These are phyloP conservation scores for Logfia minima DNA, from an alignment of 129 eudicot species.

Conservation along the genomic window DNA sequence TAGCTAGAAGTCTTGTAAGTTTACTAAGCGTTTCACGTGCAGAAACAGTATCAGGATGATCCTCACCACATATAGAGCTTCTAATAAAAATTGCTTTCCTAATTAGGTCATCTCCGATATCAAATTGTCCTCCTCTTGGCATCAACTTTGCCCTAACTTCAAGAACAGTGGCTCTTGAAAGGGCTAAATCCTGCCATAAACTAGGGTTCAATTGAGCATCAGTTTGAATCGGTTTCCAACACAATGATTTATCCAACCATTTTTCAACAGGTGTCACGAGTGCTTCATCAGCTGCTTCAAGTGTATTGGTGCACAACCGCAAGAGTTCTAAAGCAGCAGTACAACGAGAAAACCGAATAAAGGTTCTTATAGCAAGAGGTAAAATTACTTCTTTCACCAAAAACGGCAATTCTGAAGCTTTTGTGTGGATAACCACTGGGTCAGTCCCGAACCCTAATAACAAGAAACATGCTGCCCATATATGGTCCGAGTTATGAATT, in stretches of 20 bases:
- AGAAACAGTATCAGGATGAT: slow-evolving; percentile 87
- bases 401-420: slow-evolving; percentile 63
- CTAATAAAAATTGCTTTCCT: slow-evolving; percentile 89
- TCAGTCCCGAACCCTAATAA: slow-evolving; percentile 80
- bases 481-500: slow-evolving; percentile 56
- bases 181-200: slow-evolving; percentile 93
- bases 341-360: slow-evolving; percentile 74
- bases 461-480: slow-evolving; percentile 94
- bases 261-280: slow-evolving; percentile 91
- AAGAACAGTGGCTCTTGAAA: slow-evolving; percentile 85
- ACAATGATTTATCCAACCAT: slow-evolving; percentile 79
- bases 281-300: slow-evolving; percentile 88
- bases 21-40: slow-evolving; percentile 85
- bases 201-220: slow-evolving; percentile 84
- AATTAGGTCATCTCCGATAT: slow-evolving; percentile 84
- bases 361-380: slow-evolving; percentile 82
- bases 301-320: slow-evolving; percentile 68
- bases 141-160: slow-evolving; percentile 91
- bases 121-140: slow-evolving; percentile 92
- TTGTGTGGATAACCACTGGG: slow-evolving; percentile 67
- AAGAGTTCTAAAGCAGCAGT: slow-evolving; percentile 77
- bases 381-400: slow-evolving; percentile 80
- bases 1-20: slow-evolving; percentile 77
- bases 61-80: slow-evolving; percentile 87
- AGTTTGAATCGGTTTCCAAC: slow-evolving; percentile 92